A percentile compares a stretch with the other conserved stretches of the same genome.
Evolutionary conservation across 2,329 filamentous ascomycete species (phyloP).

Genomic region (Aspergillus novoparasiticus): DNA sequence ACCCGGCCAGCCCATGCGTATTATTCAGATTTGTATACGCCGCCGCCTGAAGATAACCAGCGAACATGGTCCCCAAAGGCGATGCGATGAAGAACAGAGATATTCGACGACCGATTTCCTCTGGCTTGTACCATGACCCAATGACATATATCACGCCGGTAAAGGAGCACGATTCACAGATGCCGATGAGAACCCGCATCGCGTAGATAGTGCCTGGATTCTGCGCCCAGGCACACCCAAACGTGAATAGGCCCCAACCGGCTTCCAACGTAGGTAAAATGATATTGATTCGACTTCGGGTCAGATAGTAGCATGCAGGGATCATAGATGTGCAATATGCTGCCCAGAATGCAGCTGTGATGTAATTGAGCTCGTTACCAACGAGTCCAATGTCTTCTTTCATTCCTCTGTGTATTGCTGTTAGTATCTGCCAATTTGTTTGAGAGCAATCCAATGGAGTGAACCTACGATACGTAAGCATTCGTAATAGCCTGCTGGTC

Average conservation of each 20-base stretch:
- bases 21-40: slow-evolving; percentile 35
- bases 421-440: slow-evolving; percentile 17
- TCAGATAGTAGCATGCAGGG: slow-evolving; percentile 44
- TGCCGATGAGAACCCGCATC: not conserved
- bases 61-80: slow-evolving; percentile 37
- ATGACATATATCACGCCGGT: slow-evolving; percentile 10
- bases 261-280: slow-evolving; percentile 25
- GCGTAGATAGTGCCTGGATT: slow-evolving; percentile 21
- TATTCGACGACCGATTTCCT: slow-evolving; percentile 34
- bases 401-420: not conserved
- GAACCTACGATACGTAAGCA: slow-evolving; percentile 19
- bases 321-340: slow-evolving; percentile 47
- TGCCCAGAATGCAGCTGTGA: slow-evolving; percentile 33
- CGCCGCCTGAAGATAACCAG: slow-evolving; percentile 36
- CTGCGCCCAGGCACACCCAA: slow-evolving; percentile 25
- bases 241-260: slow-evolving; percentile 28
- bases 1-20: slow-evolving; percentile 20
- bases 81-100: slow-evolving; percentile 36
- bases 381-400: not conserved
- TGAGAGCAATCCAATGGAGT: slow-evolving; percentile 1
- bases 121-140: slow-evolving; percentile 16
- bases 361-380: slow-evolving; percentile 19
- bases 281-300: slow-evolving; percentile 28
- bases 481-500: slow-evolving; percentile 26
- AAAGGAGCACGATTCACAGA: not conserved